Evolutionary conservation across 179 eudicot species (phyloP).

Genomic region (Beta corolliflora): DNA sequence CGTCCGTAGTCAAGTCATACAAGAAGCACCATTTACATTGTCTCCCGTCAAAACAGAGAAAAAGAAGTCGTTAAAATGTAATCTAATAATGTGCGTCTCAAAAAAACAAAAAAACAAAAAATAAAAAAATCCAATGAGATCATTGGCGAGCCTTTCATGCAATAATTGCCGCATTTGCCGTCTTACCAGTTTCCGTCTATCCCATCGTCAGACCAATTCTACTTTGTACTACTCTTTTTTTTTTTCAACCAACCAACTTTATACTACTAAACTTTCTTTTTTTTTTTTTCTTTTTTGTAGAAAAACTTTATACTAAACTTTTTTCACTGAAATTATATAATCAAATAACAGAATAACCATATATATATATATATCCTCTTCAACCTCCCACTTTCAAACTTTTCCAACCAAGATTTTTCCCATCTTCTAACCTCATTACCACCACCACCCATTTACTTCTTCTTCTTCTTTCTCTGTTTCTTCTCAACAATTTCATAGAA

Average conservation of each 20-base stretch:
- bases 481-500: background rate
- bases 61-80: background rate
- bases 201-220: background rate
- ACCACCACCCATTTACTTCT: constrained; percentile 4
- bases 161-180: constrained; percentile 31
- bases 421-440: background rate
- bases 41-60: too few species aligned
- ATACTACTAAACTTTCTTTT: too few species aligned
- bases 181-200: background rate
- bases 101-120: background rate
- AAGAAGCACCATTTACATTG: too few species aligned
- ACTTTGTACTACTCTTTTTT: too few species aligned
- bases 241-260: too few species aligned
- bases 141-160: constrained; percentile 27
- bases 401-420: constrained; percentile 14
- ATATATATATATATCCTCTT: background rate
- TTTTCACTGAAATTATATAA: background rate
- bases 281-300: too few species aligned
- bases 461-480: background rate
- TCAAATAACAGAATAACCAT: constrained; percentile 6
- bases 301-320: too few species aligned
- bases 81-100: background rate
- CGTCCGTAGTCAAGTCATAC: too few species aligned
- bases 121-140: background rate
- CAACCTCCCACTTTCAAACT: constrained; percentile 1